Percentiles rank a stretch among this genome's conserved stretches.
phyloP scores from a whole-genome alignment of 768 basidiomycete genomes.

The Suillus hirtellus region DNA sequence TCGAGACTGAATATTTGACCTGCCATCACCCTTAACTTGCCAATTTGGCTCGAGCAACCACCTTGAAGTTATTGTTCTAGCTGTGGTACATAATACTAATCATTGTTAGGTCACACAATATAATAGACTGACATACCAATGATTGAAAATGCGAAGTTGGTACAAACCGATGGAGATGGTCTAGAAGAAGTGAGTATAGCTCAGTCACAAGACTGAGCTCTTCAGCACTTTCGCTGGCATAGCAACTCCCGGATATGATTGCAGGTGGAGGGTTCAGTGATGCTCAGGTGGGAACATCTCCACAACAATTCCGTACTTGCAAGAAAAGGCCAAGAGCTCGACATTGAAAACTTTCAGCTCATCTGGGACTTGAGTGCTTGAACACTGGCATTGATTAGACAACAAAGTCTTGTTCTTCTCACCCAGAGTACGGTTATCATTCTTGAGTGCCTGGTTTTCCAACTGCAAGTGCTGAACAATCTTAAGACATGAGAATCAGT shows the following conservation, averaged over 20 bases:
- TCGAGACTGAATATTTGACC: neutral
- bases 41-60: neutral
- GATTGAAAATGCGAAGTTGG: neutral
- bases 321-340: neutral
- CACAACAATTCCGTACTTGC: neutral
- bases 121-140: neutral
- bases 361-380: neutral
- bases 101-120: neutral
- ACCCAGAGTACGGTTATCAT: neutral
- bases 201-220: neutral
- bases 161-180: neutral
- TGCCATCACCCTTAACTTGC: neutral
- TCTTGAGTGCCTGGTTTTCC: neutral
- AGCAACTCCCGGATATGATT: neutral
- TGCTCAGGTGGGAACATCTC: constrained; percentile 6
- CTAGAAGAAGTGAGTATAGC: neutral
- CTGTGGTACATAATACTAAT: neutral
- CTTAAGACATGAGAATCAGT: neutral
- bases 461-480: neutral
- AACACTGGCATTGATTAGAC: neutral
- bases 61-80: neutral
- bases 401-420: neutral
- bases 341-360: neutral
- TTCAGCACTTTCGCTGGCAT: neutral
- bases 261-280: neutral